phyloP scores from a whole-genome alignment of 768 basidiomycete species.

The Russula virescens region DNA sequence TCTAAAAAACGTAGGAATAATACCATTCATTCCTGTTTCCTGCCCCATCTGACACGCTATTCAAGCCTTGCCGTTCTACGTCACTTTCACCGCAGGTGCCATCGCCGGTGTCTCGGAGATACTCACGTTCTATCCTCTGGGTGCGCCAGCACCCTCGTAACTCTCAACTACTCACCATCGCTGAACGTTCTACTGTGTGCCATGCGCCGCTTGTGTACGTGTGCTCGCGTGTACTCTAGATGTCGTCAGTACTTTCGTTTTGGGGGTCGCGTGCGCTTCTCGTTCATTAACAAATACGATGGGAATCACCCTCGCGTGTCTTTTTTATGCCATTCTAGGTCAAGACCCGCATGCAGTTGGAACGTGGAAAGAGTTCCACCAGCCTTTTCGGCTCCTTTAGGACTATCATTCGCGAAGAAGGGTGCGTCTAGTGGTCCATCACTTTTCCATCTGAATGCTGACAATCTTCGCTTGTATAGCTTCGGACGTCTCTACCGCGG shows the following conservation, averaged over 20 bases:
- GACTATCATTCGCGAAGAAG: constrained; percentile 84
- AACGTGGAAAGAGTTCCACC: constrained; percentile 67
- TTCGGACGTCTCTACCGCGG: constrained; percentile 84
- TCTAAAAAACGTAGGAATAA: constrained; percentile 22
- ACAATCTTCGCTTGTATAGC: constrained; percentile 36
- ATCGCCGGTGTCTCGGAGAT: constrained; percentile 90
- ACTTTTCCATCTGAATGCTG: constrained; percentile 15
- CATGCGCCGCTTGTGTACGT: not conserved
- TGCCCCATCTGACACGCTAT: not conserved
- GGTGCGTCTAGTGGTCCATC: constrained; percentile 47
- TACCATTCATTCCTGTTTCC: not conserved
- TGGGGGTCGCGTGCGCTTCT: not conserved
- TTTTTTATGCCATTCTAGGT: constrained; percentile 64
- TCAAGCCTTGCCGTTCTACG: constrained; percentile 74
- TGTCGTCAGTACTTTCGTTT: constrained; percentile 58
- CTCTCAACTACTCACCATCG: not conserved
- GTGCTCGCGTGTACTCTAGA: constrained; percentile 38
- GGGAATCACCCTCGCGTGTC: constrained; percentile 3
- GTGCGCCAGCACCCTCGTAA: constrained; percentile 38
- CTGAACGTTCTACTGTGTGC: not conserved
- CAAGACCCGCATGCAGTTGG: constrained; percentile 98
- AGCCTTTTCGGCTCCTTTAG: constrained; percentile 81
- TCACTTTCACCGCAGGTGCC: constrained; percentile 92
- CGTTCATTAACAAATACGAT: not conserved
- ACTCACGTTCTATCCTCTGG: constrained; percentile 84